These are phyloP conservation scores for Artemisia argyi DNA, from an alignment of 129 eudicot genomes.

Conservation along the genomic window DNA sequence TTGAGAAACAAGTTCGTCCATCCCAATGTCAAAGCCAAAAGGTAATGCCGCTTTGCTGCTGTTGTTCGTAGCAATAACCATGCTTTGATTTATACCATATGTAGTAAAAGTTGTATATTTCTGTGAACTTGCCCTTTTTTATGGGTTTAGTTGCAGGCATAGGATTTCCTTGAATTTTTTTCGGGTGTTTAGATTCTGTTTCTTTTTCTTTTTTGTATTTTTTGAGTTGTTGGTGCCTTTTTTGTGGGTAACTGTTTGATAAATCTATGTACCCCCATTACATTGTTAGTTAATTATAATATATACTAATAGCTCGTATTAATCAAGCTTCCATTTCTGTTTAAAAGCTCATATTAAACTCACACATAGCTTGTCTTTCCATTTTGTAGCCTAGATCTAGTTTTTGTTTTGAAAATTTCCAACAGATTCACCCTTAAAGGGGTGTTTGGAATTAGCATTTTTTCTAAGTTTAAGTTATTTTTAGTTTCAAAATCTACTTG, in stretches of 20 bases:
- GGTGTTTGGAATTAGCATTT: too few species aligned
- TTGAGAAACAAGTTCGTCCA: constrained; percentile 13
- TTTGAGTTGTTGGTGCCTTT: not conserved
- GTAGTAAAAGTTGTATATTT: constrained; percentile 10
- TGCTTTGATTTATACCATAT: not conserved
- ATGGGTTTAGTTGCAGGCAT: constrained; percentile 11
- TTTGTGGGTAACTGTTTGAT: not conserved
- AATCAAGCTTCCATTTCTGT: too few species aligned
- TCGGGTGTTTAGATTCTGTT: constrained; percentile 15
- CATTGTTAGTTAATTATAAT: too few species aligned
- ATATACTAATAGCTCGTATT: too few species aligned
- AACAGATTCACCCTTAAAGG: too few species aligned
- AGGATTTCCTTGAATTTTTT: not conserved
- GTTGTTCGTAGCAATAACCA: not conserved
- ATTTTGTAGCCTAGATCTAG: too few species aligned
- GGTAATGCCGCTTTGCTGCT: constrained; percentile 12
- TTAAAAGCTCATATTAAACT: too few species aligned
- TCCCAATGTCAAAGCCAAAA: constrained; percentile 8
- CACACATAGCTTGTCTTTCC: too few species aligned
- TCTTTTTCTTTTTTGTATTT: constrained; percentile 5
- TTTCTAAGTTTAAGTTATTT: too few species aligned
- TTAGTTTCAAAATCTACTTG: too few species aligned
- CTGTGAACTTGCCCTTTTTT: constrained; percentile 5
- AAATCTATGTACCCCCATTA: not conserved
- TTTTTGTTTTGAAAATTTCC: too few species aligned